These are phyloP conservation scores for Mortierella sp. DNA, from an alignment of 371 early-diverging fungal species.

Conservation along the genomic window DNA sequence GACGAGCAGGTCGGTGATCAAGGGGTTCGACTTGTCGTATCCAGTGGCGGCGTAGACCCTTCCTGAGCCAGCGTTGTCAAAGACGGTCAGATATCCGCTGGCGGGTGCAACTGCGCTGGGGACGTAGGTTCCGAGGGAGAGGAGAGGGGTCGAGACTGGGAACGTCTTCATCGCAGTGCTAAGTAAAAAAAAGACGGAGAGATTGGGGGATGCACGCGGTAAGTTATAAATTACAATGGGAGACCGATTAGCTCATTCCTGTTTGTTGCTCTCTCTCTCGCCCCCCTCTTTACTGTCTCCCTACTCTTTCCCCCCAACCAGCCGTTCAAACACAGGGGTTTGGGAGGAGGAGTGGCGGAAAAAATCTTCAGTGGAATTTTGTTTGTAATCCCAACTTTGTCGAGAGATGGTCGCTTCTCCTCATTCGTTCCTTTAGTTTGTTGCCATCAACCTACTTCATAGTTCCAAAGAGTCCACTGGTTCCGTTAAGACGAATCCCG, in stretches of 20 bases:
- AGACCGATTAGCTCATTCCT: too few relatives aligned
- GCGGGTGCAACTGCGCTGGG: constrained; percentile 23
- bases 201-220: background rate
- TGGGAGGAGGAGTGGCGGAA: too few relatives aligned
- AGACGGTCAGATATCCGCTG: constrained; percentile 39
- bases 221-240: too few relatives aligned
- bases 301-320: too few relatives aligned
- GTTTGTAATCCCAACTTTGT: too few relatives aligned
- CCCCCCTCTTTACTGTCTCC: too few relatives aligned
- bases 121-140: constrained; percentile 32
- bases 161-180: background rate
- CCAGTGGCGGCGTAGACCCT: constrained; percentile 9
- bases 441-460: constrained; percentile 32
- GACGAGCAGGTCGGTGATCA: background rate
- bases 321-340: too few relatives aligned
- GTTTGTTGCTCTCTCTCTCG: too few relatives aligned
- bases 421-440: too few relatives aligned
- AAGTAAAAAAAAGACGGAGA: background rate
- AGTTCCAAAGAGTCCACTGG: background rate
- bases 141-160: constrained; percentile 22
- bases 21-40: constrained; percentile 5
- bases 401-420: too few relatives aligned
- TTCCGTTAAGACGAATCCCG: constrained; percentile 32
- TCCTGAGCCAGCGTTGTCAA: constrained; percentile 25
- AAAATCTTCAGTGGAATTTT: too few relatives aligned